Percentiles rank a stretch among this genome's conserved stretches.
phyloP scores from a whole-genome alignment of 768 basidiomycete species.

The Russula virescens region DNA sequence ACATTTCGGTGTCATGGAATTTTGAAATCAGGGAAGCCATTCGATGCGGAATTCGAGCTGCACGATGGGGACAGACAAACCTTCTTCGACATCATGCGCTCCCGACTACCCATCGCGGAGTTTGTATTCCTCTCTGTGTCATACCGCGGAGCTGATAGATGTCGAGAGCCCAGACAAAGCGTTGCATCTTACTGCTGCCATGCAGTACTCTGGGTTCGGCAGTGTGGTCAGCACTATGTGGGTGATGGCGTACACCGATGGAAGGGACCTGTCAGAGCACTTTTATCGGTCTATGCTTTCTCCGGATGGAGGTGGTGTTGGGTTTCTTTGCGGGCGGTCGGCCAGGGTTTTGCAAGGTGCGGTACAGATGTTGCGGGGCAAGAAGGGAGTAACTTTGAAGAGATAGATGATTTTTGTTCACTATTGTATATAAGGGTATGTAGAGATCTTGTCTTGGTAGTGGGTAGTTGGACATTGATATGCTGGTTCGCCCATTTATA shows the following conservation, averaged over 20 bases:
- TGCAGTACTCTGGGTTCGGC: constrained; percentile 18
- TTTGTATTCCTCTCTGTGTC: constrained; percentile 14
- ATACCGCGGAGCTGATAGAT: constrained; percentile 12
- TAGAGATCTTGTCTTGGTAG: too few relatives aligned
- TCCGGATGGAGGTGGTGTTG: neutral
- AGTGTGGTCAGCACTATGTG: constrained; percentile 19
- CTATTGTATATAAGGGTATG: neutral
- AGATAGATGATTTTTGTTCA: constrained; percentile 18
- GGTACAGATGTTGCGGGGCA: neutral
- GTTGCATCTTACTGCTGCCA: constrained; percentile 14
- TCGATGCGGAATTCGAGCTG: constrained; percentile 5
- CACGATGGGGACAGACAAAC: constrained; percentile 2
- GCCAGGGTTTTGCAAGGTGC: constrained; percentile 2
- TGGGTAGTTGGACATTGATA: too few relatives aligned
- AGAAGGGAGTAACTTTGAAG: constrained; percentile 6
- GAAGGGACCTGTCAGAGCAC: constrained; percentile 7
- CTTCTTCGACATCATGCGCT: constrained; percentile 9
- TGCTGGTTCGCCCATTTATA: too few relatives aligned
- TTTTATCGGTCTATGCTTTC: constrained; percentile 14
- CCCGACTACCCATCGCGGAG: constrained; percentile 6
- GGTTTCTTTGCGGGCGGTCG: neutral
- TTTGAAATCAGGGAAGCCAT: neutral
- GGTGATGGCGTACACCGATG: constrained; percentile 18
- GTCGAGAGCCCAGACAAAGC: constrained; percentile 10
- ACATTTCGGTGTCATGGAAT: constrained; percentile 19